Base-by-base conservation (phyloP, 2,329 filamentous ascomycete genomes). In the Diplocarpon mali region DNA sequence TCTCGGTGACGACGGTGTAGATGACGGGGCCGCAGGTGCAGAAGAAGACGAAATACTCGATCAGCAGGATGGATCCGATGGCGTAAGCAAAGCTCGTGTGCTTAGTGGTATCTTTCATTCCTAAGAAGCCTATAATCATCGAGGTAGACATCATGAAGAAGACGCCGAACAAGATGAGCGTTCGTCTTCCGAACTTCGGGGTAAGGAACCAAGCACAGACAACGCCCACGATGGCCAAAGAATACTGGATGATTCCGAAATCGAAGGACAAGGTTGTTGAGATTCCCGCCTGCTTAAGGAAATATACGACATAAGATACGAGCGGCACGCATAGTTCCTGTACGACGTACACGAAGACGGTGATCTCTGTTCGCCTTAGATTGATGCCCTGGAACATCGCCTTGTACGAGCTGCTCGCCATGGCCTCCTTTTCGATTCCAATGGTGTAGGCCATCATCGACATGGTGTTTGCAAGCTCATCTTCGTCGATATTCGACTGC, bases 361-460 rank as follows among this genome's bases (percentile, higher is more conserved):
- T 37, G 27, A 74, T 71, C 51, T 73, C 70, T 0, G 71, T 73
- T 11, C 71, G 66, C 6, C 68, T 62, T 11, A 66, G 53, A 45
- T 70, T 70, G 38, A 64, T 60, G 0, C 65, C 67, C 35, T 61
- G 66, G 53, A 75, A 66, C 32, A 69, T 70, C 45, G 73, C 70
- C 20, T 57, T 13, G 47, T 72, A 73, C 0, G 64, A 67, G 27
- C 65, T 69, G 0, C 65, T 65, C 5, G 36, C 36, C 7, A 38
- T 17, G 1, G 63, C 59, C 36, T 70, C 65, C 38, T 67, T 62
- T 54, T 78, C 75, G 2, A 73, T 60, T 39, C 68, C 62, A 50
- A 77, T 70, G 0, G 73, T 78, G 51, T 76, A 68, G 13, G 67
- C 59, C 49, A 79, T 76, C 50, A 71, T 67, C 3, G 69, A 64